Conservation (phyloP, 129 eudicot genomes). For the Flaveria robusta region DNA sequence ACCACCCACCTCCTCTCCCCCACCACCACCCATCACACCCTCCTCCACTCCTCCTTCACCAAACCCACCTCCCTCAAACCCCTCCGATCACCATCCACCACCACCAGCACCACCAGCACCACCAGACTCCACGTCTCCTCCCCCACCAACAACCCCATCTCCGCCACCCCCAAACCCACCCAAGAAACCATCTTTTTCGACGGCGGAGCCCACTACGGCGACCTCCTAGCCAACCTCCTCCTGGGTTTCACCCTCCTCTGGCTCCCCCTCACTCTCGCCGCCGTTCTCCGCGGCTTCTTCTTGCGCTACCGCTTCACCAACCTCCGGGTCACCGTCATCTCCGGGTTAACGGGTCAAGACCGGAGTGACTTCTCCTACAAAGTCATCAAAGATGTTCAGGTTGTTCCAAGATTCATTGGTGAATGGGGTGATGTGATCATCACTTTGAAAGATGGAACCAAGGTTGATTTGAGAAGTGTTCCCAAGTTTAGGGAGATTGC, state of each 20-base stretch:
- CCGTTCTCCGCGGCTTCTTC: constrained; percentile 83
- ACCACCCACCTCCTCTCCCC: constrained; percentile 30
- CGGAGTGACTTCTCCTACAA: constrained; percentile 85
- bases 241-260: constrained; percentile 94
- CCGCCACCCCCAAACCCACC: constrained; percentile 47
- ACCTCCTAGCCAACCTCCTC: constrained; percentile 74
- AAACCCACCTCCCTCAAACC: constrained; percentile 37
- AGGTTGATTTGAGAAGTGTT: constrained; percentile 94
- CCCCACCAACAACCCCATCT: constrained; percentile 52
- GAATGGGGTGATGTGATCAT: constrained; percentile 99
- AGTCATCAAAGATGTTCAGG: constrained; percentile 87
- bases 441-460: constrained; percentile 84
- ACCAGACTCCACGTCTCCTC: constrained; percentile 63
- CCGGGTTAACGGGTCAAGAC: constrained; percentile 92
- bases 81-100: constrained; percentile 41
- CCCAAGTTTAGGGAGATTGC: constrained; percentile 95
- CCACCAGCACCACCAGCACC: constrained; percentile 27
- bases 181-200: constrained; percentile 85
- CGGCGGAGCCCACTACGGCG: constrained; percentile 98
- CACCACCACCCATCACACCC: constrained; percentile 30
- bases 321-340: constrained; percentile 81
- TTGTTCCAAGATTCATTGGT: constrained; percentile 91
- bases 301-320: constrained; percentile 84
- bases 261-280: constrained; percentile 92
- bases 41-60: constrained; percentile 32